phyloP scores from a whole-genome alignment of 495 filamentous ascomycete genomes.

The Aspergillus olivimuriae region DNA sequence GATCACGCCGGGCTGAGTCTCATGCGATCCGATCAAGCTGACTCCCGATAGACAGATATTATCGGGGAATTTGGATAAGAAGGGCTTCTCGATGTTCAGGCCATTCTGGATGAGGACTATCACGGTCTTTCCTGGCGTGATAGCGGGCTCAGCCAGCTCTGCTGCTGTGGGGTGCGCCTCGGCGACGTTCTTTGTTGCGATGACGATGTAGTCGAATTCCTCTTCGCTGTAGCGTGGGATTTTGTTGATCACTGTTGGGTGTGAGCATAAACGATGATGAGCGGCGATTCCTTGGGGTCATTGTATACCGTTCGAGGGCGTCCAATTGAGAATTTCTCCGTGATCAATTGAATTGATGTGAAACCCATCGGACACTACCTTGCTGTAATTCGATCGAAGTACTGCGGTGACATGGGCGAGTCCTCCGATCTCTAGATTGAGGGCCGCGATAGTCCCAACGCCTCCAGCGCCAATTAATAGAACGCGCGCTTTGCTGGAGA shows the following conservation, averaged over 20 bases:
- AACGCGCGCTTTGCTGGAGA: too few relatives aligned
- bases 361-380: constrained; percentile 43
- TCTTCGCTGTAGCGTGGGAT: constrained; percentile 21
- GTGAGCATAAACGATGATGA: constrained; percentile 15
- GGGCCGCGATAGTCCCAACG: constrained; percentile 45
- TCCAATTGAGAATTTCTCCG: too few relatives aligned
- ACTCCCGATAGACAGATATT: constrained; percentile 48
- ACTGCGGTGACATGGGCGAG: constrained; percentile 39
- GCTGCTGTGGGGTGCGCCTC: constrained; percentile 31
- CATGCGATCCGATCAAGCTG: constrained; percentile 39
- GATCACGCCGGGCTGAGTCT: constrained; percentile 39
- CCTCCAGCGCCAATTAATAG: constrained; percentile 47
- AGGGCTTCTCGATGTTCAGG: constrained; percentile 52
- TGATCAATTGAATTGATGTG: constrained; percentile 39
- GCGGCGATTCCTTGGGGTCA: not conserved
- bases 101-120: constrained; percentile 58
- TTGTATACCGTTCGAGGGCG: not conserved
- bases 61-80: constrained; percentile 40
- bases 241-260: constrained; percentile 28
- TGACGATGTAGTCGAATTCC: constrained; percentile 49
- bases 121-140: constrained; percentile 37
- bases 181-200: constrained; percentile 30
- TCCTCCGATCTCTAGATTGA: constrained; percentile 36
- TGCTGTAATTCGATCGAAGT: constrained; percentile 51
- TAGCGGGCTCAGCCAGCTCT: constrained; percentile 43